Evolutionary conservation across 179 eudicot species (phyloP).

Genomic region (Actinidia chinensis): DNA sequence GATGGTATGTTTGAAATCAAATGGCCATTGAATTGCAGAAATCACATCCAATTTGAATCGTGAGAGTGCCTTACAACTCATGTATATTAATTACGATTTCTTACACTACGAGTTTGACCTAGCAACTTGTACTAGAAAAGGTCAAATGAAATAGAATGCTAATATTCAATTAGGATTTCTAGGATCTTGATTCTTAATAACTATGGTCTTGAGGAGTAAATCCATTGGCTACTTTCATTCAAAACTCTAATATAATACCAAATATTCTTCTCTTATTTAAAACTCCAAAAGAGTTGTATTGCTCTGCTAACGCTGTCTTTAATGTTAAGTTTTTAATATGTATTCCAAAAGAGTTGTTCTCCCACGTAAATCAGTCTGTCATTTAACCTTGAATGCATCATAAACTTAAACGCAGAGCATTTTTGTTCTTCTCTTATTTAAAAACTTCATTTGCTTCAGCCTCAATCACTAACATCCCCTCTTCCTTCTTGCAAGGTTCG

Average conservation of each 20-base stretch:
- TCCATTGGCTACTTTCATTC: neutral
- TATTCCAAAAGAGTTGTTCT: neutral
- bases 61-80: neutral
- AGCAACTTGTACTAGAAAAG: neutral
- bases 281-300: neutral
- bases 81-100: neutral
- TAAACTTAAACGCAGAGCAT: neutral
- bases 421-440: neutral
- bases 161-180: neutral
- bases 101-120: too few species aligned
- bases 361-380: neutral
- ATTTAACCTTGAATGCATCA: neutral
- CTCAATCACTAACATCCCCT: neutral
- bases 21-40: neutral
- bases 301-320: too few species aligned
- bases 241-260: neutral
- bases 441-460: neutral
- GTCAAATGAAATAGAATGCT: neutral
- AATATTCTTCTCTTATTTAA: neutral
- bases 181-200: neutral
- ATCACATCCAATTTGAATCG: neutral
- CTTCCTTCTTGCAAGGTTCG: neutral
- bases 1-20: neutral
- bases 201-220: neutral
- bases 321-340: neutral